Evolutionary conservation across 805 yeast species (phyloP), one percentile per base, ranked within the genome.

Genomic region (Blastobotrys peoriensis): DNA sequence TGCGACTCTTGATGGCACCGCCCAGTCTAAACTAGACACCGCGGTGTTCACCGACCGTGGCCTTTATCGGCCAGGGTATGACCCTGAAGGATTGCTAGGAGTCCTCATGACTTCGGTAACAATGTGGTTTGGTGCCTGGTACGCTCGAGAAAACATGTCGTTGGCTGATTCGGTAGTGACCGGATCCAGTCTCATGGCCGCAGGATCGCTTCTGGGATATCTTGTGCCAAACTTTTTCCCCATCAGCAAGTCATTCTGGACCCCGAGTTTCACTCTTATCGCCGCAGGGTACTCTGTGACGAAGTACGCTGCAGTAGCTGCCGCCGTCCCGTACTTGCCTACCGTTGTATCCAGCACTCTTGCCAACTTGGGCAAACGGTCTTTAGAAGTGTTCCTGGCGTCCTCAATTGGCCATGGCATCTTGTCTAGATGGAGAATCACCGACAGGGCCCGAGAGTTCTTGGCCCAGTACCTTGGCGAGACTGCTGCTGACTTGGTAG

Each of bases 81-180:
- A 65, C 40, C 70, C 70, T 1, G 69, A 66, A 44, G 69, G 68
- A 2, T 42, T 63, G n/a, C 52, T 66, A 15, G 68, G 69, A 3
- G 48, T 62, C 5, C 44, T 66, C 8, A 62, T 57, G 53, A 62
- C 68, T 4, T 50, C 68, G 0, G 59, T 64, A 1, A 56, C 67
- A 5, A 54, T 66, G 53, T 66, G 68, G 67, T 46, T 59, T 20
- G 70, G 69, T 1, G 53, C 47, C 22, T 63, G 64, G 65, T 62
- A 54, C 40, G 51, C 50, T 17, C 37, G 44, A 6, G 52, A 52
- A 25, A 43, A 50, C 13, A 46, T 57, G 22, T 35, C 57, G 5
- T 34, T 48, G n/a, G 44, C 47, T 20, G 59, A 60, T 21, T 39
- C 62, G 3, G 39, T 56, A 2, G 36, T 53, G 5, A 45, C 55